Percentiles rank a stretch among this genome's conserved stretches.
Evolutionary conservation across 192 early-diverging fungal genomes (phyloP).

Genomic region (Chytriomyces sp.): DNA sequence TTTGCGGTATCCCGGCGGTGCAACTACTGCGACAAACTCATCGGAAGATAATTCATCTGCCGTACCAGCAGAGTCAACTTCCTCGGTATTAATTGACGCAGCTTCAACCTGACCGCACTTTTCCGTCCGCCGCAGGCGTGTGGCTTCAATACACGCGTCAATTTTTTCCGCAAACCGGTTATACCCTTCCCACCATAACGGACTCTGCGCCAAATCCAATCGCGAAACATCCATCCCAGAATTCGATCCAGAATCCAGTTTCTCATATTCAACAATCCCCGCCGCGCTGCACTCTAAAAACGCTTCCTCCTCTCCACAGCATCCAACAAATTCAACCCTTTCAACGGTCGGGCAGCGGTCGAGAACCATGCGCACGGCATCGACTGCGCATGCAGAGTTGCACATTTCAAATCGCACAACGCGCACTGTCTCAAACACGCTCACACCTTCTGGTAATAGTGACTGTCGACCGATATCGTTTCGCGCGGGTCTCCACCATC

Average conservation of each 20-base stretch:
- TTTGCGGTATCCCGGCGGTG: conserved; percentile 31
- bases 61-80: no score
- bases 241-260: neutral
- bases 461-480: neutral
- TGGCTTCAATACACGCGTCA: conserved; percentile 5
- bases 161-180: conserved; percentile 19
- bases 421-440: conserved; percentile 9
- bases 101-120: neutral
- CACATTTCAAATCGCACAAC: conserved; percentile 40
- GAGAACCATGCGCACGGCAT: conserved; percentile 36
- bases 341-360: conserved; percentile 36
- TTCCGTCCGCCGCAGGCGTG: neutral
- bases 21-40: neutral
- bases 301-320: conserved; percentile 23
- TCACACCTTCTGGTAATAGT: neutral
- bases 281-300: conserved; percentile 25
- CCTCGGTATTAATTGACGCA: neutral
- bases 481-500: conserved; percentile 12
- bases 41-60: neutral
- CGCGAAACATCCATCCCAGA: neutral
- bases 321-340: conserved; percentile 38
- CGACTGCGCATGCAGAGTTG: conserved; percentile 19
- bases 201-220: neutral
- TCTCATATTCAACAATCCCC: conserved; percentile 30
- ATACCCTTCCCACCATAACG: conserved; percentile 26